Conservation (phyloP, 768 basidiomycete genomes). For the Lactarius vividus region DNA sequence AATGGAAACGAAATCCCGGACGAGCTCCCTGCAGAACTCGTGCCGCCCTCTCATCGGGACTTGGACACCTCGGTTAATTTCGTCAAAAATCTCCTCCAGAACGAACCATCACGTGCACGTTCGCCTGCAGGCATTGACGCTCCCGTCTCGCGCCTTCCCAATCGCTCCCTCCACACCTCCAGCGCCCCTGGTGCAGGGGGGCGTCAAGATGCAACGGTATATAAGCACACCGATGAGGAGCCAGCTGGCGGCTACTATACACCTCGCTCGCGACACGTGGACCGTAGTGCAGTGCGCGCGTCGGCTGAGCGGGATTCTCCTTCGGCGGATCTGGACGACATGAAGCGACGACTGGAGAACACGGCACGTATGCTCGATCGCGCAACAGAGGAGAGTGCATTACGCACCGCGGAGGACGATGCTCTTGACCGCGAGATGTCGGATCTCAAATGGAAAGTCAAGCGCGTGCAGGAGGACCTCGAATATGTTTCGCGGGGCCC, state of each 20-base stretch:
- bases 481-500: slow-evolving; percentile 82
- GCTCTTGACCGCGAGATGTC: slow-evolving; percentile 87
- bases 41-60: slow-evolving; percentile 89
- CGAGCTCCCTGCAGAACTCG: slow-evolving; percentile 80
- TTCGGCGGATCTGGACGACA: slow-evolving; percentile 71
- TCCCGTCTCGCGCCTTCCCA: slow-evolving; percentile 60
- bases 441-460: slow-evolving; percentile 80
- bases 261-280: slow-evolving; percentile 77
- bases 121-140: slow-evolving; percentile 53
- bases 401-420: slow-evolving; percentile 77
- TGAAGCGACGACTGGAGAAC: slow-evolving; percentile 78
- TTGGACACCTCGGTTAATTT: slow-evolving; percentile 88
- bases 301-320: slow-evolving; percentile 63
- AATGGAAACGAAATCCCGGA: slow-evolving; percentile 92
- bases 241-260: slow-evolving; percentile 71
- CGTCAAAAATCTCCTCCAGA: slow-evolving; percentile 80
- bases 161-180: slow-evolving; percentile 65
- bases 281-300: slow-evolving; percentile 77
- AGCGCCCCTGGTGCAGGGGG: slow-evolving; percentile 53
- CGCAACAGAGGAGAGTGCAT: slow-evolving; percentile 57
- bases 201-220: slow-evolving; percentile 86
- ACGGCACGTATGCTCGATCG: slow-evolving; percentile 80
- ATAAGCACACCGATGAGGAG: slow-evolving; percentile 70
- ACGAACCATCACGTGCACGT: slow-evolving; percentile 71
- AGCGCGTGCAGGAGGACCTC: slow-evolving; percentile 86